These are phyloP conservation scores for Saturnispora ahearnii DNA, from an alignment of 805 yeast species.

Conservation along the genomic window DNA sequence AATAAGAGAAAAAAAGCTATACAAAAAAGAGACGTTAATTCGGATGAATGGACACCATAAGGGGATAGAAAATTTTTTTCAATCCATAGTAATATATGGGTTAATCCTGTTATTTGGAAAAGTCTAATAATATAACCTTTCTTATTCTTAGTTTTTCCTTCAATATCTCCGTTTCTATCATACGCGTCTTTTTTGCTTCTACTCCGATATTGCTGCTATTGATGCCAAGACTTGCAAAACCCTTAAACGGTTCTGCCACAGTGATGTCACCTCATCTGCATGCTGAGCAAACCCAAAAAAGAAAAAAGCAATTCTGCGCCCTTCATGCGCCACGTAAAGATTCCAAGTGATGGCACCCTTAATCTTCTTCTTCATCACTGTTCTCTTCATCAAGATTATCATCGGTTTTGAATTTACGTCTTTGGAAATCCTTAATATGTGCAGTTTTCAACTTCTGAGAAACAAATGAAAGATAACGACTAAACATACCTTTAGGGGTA, in stretches of 20 bases:
- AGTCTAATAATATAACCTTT: not conserved
- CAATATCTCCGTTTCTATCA: not conserved
- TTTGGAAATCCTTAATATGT: constrained; percentile 78
- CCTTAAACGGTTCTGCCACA: not conserved
- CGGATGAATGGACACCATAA: not conserved
- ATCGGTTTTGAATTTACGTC: constrained; percentile 33
- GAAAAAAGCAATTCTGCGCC: not conserved
- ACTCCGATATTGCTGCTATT: not conserved
- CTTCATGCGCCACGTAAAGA: not conserved
- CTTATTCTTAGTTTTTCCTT: not conserved
- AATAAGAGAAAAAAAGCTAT: not conserved
- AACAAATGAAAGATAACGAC: constrained; percentile 33
- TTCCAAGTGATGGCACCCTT: not conserved
- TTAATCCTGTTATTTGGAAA: not conserved
- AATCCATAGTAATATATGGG: not conserved
- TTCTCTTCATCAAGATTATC: constrained; percentile 12
- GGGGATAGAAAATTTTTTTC: not conserved
- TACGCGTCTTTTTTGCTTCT: not conserved
- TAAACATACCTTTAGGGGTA: not conserved
- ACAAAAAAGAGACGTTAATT: not conserved
- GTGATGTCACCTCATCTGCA: constrained; percentile 3
- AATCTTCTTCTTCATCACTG: constrained; percentile 6
- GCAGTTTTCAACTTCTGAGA: constrained; percentile 59
- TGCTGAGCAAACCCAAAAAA: not conserved
- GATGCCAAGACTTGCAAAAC: not conserved